phyloP scores from a whole-genome alignment of 768 basidiomycete species.

The Filobasidium wieringae region DNA sequence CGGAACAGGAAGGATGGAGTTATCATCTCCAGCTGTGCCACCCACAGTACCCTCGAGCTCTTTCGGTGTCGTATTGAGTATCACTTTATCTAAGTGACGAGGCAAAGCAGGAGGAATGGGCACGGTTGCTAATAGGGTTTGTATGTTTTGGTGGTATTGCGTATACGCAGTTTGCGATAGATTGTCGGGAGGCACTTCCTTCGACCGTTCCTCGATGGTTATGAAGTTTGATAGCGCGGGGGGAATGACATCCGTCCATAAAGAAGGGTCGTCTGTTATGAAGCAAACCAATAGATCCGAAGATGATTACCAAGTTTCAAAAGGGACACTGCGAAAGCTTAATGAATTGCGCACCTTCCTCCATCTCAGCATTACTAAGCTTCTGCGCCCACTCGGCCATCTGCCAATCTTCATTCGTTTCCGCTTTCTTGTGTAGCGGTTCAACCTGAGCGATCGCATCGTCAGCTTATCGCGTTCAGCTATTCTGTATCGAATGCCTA shows the following conservation, averaged over 20 bases:
- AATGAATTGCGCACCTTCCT: slow-evolving; percentile 11
- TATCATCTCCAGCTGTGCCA: slow-evolving; percentile 53
- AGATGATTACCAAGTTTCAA: too few species aligned
- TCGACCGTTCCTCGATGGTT: slow-evolving; percentile 58
- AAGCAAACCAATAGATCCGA: too few species aligned
- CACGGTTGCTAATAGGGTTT: slow-evolving; percentile 48
- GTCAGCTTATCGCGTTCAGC: slow-evolving; percentile 11
- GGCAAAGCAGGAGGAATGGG: slow-evolving; percentile 82
- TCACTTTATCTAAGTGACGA: slow-evolving; percentile 83
- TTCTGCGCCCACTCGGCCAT: slow-evolving; percentile 16
- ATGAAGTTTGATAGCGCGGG: slow-evolving; percentile 66
- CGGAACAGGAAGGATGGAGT: slow-evolving; percentile 79
- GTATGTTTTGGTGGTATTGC: background rate
- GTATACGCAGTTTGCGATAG: background rate
- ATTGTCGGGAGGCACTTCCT: slow-evolving; percentile 25
- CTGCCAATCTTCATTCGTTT: slow-evolving; percentile 9
- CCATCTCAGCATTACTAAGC: slow-evolving; percentile 5
- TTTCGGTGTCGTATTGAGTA: slow-evolving; percentile 52
- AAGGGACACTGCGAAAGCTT: too few species aligned
- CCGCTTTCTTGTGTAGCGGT: background rate
- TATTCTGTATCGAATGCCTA: slow-evolving; percentile 1
- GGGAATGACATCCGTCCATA: slow-evolving; percentile 73
- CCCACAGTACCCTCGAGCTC: slow-evolving; percentile 26
- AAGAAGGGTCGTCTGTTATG: slow-evolving; percentile 35
- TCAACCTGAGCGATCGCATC: slow-evolving; percentile 9